Evolutionary conservation across 495 filamentous ascomycete species (phyloP).

Genomic region (Penicillium longicatenatum): DNA sequence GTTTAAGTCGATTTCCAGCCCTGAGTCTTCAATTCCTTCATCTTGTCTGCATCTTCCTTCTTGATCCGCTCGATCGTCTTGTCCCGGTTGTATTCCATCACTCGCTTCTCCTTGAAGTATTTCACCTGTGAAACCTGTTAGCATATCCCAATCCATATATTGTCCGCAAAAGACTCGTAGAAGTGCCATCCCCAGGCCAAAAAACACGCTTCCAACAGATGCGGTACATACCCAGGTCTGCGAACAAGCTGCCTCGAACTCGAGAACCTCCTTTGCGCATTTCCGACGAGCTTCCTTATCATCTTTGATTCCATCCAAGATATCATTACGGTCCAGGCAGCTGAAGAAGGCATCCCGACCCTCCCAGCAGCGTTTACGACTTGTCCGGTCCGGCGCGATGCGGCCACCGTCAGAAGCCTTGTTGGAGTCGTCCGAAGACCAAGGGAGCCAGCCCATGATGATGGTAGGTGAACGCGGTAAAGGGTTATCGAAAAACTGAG

Average conservation of each 20-base stretch:
- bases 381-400: slow-evolving; percentile 73
- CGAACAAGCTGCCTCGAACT: slow-evolving; percentile 77
- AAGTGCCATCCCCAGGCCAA: not conserved
- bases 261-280: slow-evolving; percentile 65
- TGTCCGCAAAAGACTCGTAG: not conserved
- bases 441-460: slow-evolving; percentile 47
- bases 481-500: not conserved
- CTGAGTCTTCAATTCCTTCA: slow-evolving; percentile 55
- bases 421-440: slow-evolving; percentile 42
- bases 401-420: slow-evolving; percentile 61
- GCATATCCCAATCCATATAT: not conserved
- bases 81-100: slow-evolving; percentile 86
- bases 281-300: slow-evolving; percentile 61
- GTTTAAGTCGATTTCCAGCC: slow-evolving; percentile 35
- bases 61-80: slow-evolving; percentile 76
- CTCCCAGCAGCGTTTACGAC: slow-evolving; percentile 82
- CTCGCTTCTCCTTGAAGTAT: slow-evolving; percentile 95
- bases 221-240: slow-evolving; percentile 70
- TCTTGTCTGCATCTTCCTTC: slow-evolving; percentile 68
- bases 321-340: slow-evolving; percentile 78
- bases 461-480: not conserved
- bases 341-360: slow-evolving; percentile 82
- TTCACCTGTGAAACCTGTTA: slow-evolving; percentile 64
- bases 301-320: slow-evolving; percentile 81
- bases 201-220: not conserved